A percentile compares a stretch with the other conserved stretches of the same genome.
These are phyloP conservation scores for Hypoxylon sp. DNA, from an alignment of 2,329 filamentous ascomycete genomes.

Conservation along the genomic window DNA sequence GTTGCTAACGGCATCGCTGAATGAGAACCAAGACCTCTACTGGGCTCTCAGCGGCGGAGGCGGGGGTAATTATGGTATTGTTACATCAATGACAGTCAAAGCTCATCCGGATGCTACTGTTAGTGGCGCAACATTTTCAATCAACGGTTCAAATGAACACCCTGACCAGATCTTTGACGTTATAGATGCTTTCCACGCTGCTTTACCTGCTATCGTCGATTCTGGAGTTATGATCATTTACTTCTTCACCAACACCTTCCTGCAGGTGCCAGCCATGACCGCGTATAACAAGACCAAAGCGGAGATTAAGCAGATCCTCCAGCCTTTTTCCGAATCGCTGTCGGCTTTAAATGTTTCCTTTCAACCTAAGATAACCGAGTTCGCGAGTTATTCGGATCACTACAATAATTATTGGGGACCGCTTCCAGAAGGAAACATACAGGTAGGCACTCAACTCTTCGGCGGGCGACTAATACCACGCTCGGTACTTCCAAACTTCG, in stretches of 20 bases:
- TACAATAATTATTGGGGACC: slow-evolving; percentile 54
- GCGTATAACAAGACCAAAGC: slow-evolving; percentile 47
- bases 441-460: slow-evolving; percentile 51
- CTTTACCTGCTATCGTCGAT: slow-evolving; percentile 44
- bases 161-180: slow-evolving; percentile 39
- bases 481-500: slow-evolving; percentile 49
- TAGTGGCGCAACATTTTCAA: slow-evolving; percentile 38
- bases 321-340: slow-evolving; percentile 45
- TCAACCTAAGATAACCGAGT: slow-evolving; percentile 44
- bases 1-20: slow-evolving; percentile 55
- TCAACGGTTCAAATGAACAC: slow-evolving; percentile 40
- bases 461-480: slow-evolving; percentile 54
- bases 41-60: slow-evolving; percentile 66
- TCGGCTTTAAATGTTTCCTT: slow-evolving; percentile 42
- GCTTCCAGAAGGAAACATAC: slow-evolving; percentile 51
- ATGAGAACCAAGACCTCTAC: slow-evolving; percentile 62
- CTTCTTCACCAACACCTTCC: slow-evolving; percentile 35
- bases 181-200: slow-evolving; percentile 43
- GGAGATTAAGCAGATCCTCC: slow-evolving; percentile 47
- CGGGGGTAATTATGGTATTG: slow-evolving; percentile 62
- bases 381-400: slow-evolving; percentile 50
- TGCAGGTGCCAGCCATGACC: slow-evolving; percentile 45
- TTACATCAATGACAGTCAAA: slow-evolving; percentile 49
- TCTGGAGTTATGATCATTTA: slow-evolving; percentile 46
- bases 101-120: slow-evolving; percentile 39